phyloP scores from a whole-genome alignment of 768 basidiomycete genomes.

The Tubosaeta sp. region DNA sequence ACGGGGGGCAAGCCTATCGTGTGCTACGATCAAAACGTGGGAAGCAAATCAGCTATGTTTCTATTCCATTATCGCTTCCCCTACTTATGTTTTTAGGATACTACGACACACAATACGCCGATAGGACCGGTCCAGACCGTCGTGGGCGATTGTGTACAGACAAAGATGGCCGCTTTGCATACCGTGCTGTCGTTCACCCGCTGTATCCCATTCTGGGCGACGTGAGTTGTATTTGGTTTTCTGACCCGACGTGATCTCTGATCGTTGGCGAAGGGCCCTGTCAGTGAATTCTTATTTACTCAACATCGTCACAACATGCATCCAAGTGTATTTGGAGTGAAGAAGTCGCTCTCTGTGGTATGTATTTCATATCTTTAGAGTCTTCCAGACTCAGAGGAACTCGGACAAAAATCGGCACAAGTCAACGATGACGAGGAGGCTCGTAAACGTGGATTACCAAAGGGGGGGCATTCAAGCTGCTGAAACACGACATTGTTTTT shows the following conservation, averaged over 20 bases:
- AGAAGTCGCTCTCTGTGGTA: slow-evolving; percentile 75
- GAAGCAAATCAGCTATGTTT: slow-evolving; percentile 56
- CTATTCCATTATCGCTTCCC: slow-evolving; percentile 31
- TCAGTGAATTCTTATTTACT: slow-evolving; percentile 52
- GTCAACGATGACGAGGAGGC: slow-evolving; percentile 53
- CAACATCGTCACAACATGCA: slow-evolving; percentile 71
- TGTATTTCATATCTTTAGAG: slow-evolving; percentile 19
- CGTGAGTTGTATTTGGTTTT: slow-evolving; percentile 28
- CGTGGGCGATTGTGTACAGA: slow-evolving; percentile 59
- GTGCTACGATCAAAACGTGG: slow-evolving; percentile 75
- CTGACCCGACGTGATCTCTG: slow-evolving; percentile 5
- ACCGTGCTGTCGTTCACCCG: slow-evolving; percentile 64
- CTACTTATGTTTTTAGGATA: slow-evolving; percentile 6
- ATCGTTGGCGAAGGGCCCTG: slow-evolving; percentile 56
- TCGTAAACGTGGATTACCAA: slow-evolving; percentile 46
- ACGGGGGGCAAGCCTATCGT: slow-evolving; percentile 61
- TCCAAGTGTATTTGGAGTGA: slow-evolving; percentile 83
- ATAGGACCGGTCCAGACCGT: slow-evolving; percentile 61
- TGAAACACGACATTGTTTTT: slow-evolving; percentile 45
- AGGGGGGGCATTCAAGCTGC: slow-evolving; percentile 45
- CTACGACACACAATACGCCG: slow-evolving; percentile 51
- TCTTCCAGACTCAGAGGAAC: neutral
- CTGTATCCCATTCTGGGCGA: slow-evolving; percentile 75
- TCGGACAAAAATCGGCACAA: slow-evolving; percentile 44
- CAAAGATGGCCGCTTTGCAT: slow-evolving; percentile 62